Percentiles rank a stretch among this genome's conserved stretches.
These are phyloP conservation scores for Phytomonas francai DNA, from an alignment of 208 protist species.

Conservation along the genomic window DNA sequence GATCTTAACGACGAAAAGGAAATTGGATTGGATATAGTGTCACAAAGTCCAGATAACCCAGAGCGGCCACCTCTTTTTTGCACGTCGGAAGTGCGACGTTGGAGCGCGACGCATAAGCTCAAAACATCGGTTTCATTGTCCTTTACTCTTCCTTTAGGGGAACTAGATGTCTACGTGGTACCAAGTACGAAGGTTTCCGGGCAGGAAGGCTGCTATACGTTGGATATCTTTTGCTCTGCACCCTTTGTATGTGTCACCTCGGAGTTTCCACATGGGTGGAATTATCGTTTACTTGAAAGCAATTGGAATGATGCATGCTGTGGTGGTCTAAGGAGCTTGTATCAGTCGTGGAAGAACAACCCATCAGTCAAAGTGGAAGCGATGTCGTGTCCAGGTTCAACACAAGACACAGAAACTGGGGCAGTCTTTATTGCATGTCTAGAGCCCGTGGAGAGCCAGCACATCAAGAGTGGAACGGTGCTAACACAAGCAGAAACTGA, in stretches of 20 bases:
- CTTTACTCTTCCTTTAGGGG: conserved; percentile 24
- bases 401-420: conserved; percentile 6
- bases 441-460: conserved; percentile 10
- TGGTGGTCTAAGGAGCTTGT: conserved; percentile 54
- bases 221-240: conserved; percentile 60
- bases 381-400: conserved; percentile 6
- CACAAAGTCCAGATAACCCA: conserved; percentile 20
- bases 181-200: conserved; percentile 42
- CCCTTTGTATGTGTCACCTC: conserved; percentile 32
- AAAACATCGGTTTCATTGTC: conserved; percentile 28
- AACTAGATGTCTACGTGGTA: conserved; percentile 60
- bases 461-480: background rate
- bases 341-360: conserved; percentile 80
- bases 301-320: conserved; percentile 63
- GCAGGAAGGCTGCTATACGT: conserved; percentile 46
- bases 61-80: conserved; percentile 34
- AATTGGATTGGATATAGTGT: conserved; percentile 66
- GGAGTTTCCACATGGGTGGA: conserved; percentile 63
- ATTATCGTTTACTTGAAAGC: conserved; percentile 44
- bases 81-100: conserved; percentile 30
- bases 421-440: conserved; percentile 35
- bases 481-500: background rate
- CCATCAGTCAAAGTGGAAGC: conserved; percentile 38
- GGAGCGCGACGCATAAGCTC: conserved; percentile 24
- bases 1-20: conserved; percentile 59